phyloP scores from a whole-genome alignment of 2,329 filamentous ascomycete species.

The Colletotrichum horii region DNA sequence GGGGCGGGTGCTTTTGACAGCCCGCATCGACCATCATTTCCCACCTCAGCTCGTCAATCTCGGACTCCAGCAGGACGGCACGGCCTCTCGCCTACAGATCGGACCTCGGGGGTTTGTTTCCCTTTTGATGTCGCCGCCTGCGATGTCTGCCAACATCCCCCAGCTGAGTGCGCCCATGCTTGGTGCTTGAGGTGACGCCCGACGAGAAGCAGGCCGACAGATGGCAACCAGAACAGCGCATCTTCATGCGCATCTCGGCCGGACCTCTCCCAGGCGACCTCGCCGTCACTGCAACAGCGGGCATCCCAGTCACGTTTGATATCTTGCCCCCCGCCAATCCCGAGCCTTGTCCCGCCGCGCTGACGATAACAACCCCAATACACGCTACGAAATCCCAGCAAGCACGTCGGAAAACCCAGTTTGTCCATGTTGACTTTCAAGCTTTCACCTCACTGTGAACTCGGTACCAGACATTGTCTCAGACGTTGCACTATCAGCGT shows the following conservation, averaged over 20 bases:
- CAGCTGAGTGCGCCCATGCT: not conserved
- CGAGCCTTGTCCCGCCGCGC: not conserved
- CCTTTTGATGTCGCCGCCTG: not conserved
- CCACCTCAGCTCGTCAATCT: not conserved
- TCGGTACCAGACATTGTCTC: conserved; percentile 1
- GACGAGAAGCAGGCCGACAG: not conserved
- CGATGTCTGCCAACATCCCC: not conserved
- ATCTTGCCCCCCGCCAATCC: not conserved
- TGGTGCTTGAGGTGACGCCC: too few species aligned
- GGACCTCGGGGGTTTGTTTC: not conserved
- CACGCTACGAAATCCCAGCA: not conserved
- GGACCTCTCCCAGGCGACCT: not conserved
- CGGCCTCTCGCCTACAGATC: not conserved
- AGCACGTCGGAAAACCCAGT: not conserved
- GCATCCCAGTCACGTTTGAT: not conserved
- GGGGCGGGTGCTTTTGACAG: not conserved
- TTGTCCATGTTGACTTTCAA: not conserved
- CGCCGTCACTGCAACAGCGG: not conserved
- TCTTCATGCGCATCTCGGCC: not conserved
- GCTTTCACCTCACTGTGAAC: not conserved
- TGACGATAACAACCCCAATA: not conserved
- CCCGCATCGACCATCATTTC: not conserved
- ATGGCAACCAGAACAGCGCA: not conserved
- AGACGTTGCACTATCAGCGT: not conserved
- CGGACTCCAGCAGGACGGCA: not conserved